phyloP scores from a whole-genome alignment of 2,329 filamentous ascomycete species.

The Verticillium isaacii region DNA sequence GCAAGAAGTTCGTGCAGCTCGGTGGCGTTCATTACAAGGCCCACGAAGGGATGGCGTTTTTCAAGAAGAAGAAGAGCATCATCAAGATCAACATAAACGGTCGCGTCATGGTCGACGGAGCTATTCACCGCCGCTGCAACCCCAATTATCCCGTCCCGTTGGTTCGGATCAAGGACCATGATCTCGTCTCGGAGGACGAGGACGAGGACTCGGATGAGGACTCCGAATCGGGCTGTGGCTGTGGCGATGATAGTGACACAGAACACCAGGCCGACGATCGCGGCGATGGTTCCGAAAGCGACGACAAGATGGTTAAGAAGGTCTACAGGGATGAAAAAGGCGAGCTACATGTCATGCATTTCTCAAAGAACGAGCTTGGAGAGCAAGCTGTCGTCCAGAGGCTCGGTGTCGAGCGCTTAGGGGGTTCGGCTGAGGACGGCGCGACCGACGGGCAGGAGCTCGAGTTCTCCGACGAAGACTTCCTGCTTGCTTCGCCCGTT shows the following conservation, averaged over 20 bases:
- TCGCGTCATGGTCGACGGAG: constrained; percentile 30
- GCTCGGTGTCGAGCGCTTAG: not conserved
- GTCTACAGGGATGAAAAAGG: constrained; percentile 42
- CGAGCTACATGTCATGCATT: constrained; percentile 18
- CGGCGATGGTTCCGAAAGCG: constrained; percentile 34
- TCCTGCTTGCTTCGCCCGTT: constrained; percentile 32
- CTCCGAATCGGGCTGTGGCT: constrained; percentile 31
- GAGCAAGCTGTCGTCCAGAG: constrained; percentile 15
- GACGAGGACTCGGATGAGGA: constrained; percentile 40
- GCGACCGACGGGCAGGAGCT: constrained; percentile 23
- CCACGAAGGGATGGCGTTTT: constrained; percentile 34
- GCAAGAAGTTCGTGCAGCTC: constrained; percentile 38
- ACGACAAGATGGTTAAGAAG: constrained; percentile 44
- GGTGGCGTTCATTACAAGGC: constrained; percentile 43
- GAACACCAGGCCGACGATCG: constrained; percentile 23
- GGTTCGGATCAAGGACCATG: constrained; percentile 67
- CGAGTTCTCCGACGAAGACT: constrained; percentile 35
- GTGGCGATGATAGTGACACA: constrained; percentile 18
- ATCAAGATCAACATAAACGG: constrained; percentile 19
- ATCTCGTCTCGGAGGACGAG: constrained; percentile 48
- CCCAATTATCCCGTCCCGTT: constrained; percentile 78
- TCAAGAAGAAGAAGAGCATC: constrained; percentile 25
- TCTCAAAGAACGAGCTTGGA: constrained; percentile 28
- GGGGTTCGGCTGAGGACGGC: not conserved
- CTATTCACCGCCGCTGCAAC: constrained; percentile 68